Conservation (phyloP, 495 filamentous ascomycete genomes). For the Lasiosphaeris hirsuta region DNA sequence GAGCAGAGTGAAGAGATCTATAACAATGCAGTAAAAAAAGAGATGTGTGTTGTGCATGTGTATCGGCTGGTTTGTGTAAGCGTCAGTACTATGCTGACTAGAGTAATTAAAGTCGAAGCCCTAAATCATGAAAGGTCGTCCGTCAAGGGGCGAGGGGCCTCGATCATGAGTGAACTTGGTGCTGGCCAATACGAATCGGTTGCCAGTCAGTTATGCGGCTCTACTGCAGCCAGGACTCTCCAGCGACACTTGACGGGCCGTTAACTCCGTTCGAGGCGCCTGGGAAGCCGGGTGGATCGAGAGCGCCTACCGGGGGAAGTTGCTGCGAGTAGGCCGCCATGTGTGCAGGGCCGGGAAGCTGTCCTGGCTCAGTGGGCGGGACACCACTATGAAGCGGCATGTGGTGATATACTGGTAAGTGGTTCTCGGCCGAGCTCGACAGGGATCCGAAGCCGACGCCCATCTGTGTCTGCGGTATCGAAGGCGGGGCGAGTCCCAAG, state of each 20-base stretch:
- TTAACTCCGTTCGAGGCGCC: background rate
- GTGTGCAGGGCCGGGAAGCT: constrained; percentile 7
- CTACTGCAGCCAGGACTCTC: constrained; percentile 18
- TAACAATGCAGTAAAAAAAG: constrained; percentile 7
- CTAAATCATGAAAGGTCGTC: background rate
- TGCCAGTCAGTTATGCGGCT: constrained; percentile 1
- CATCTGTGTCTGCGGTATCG: background rate
- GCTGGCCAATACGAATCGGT: background rate
- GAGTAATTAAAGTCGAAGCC: background rate
- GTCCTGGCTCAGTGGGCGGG: background rate
- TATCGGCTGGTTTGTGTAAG: background rate
- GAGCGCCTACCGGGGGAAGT: constrained; percentile 8
- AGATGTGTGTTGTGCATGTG: background rate
- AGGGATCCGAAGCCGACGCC: background rate
- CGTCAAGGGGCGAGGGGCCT: background rate
- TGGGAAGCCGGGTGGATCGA: background rate
- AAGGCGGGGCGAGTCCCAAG: constrained; percentile 3
- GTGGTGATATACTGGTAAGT: background rate
- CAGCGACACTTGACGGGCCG: background rate
- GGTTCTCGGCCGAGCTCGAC: background rate
- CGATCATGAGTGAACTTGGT: background rate
- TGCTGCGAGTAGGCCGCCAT: constrained; percentile 16
- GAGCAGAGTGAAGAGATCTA: constrained; percentile 8
- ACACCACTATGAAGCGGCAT: background rate
- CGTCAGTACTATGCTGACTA: background rate